Evolutionary conservation across 495 filamentous ascomycete genomes (phyloP).

Genomic region (Neurospora sp.): DNA sequence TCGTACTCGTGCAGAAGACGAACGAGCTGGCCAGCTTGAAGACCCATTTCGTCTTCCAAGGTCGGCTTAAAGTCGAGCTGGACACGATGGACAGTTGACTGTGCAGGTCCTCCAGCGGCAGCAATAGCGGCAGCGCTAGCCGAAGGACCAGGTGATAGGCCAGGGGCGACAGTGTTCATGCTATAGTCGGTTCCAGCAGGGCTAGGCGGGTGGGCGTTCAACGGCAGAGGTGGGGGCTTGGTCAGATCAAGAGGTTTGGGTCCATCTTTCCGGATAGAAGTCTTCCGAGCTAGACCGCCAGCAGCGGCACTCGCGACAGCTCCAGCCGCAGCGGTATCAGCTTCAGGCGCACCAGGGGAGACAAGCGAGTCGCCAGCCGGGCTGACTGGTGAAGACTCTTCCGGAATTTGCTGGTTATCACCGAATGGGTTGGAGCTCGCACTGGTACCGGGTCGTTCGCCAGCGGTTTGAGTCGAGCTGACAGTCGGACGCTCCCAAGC

Average conservation of each 20-base stretch:
- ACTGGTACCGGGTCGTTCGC: constrained; percentile 34
- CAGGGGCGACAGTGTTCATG: constrained; percentile 40
- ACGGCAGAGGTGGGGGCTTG: constrained; percentile 18
- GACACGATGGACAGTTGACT: constrained; percentile 68
- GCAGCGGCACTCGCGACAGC: constrained; percentile 13
- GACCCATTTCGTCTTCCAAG: constrained; percentile 80
- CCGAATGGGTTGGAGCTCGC: constrained; percentile 43
- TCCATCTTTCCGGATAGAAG: constrained; percentile 33
- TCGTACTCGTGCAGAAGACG: constrained; percentile 92
- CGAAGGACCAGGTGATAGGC: constrained; percentile 34
- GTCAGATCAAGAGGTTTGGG: constrained; percentile 43
- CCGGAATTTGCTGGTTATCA: constrained; percentile 29
- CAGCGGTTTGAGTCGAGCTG: constrained; percentile 12
- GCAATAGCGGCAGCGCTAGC: constrained; percentile 41
- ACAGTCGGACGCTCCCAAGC: constrained; percentile 30
- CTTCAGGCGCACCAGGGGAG: constrained; percentile 12
- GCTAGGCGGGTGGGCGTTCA: constrained; percentile 36
- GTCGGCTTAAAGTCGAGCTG: constrained; percentile 93
- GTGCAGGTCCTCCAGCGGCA: constrained; percentile 45
- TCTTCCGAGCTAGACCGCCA: constrained; percentile 30
- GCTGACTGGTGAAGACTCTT: constrained; percentile 16
- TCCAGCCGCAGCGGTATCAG: constrained; percentile 4
- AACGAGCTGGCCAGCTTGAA: constrained; percentile 71
- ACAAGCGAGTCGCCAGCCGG: constrained; percentile 17
- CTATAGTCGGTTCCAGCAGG: constrained; percentile 52